A percentile compares a stretch with the other conserved stretches of the same genome.
Conservation (phyloP, 2,329 filamentous ascomycete species). For the Beauveria brongniartii region DNA sequence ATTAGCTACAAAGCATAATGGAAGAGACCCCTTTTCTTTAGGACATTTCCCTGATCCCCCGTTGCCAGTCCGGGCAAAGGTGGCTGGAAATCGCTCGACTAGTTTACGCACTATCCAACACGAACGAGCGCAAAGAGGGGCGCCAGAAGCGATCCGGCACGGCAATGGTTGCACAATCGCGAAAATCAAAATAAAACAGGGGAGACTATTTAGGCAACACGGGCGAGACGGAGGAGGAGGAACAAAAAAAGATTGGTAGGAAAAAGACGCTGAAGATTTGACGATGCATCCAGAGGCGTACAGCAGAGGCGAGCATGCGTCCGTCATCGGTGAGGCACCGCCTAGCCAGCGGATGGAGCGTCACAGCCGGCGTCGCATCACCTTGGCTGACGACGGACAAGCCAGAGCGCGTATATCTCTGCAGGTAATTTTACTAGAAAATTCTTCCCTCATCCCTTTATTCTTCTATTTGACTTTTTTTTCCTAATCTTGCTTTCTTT, state of each 20-base stretch:
- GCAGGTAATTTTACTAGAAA: background rate
- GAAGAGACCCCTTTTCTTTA: too few species aligned
- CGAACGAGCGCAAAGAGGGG: background rate
- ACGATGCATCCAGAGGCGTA: background rate
- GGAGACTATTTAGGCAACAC: background rate
- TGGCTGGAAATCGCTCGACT: too few species aligned
- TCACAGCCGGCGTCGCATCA: background rate
- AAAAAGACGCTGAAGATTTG: background rate
- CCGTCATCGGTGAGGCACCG: background rate
- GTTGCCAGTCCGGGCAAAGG: too few species aligned
- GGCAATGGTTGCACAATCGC: background rate
- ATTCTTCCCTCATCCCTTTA: background rate
- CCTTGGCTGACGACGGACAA: background rate
- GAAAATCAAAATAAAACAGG: background rate
- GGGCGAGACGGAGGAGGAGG: background rate
- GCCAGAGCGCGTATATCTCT: background rate
- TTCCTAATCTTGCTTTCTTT: background rate
- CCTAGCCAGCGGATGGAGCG: background rate
- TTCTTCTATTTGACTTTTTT: background rate
- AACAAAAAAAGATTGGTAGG: background rate
- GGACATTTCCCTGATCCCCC: too few species aligned
- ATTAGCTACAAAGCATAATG: too few species aligned
- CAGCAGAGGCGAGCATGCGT: background rate
- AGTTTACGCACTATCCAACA: too few species aligned
- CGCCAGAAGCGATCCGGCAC: background rate